A percentile compares a stretch with the other conserved stretches of the same genome.
Conservation (phyloP, 2,329 filamentous ascomycete species). For the Aureobasidium sp. region DNA sequence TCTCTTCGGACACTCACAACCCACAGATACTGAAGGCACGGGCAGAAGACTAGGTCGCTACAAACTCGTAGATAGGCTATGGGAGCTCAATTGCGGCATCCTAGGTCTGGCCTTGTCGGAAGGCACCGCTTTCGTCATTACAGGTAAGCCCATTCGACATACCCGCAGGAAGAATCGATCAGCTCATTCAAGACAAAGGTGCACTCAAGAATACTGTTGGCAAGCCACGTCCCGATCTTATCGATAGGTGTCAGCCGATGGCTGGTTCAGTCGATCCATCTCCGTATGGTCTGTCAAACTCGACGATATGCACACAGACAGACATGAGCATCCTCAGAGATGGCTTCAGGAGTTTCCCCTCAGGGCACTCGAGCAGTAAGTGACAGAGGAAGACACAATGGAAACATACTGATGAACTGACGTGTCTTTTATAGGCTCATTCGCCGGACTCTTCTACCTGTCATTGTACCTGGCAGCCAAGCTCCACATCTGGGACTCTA, state of each 20-base stretch:
- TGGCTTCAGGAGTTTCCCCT: constrained; percentile 51
- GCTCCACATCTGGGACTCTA: constrained; percentile 50
- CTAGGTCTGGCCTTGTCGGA: constrained; percentile 47
- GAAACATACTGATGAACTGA: background rate
- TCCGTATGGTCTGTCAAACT: constrained; percentile 36
- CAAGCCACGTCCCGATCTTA: constrained; percentile 52
- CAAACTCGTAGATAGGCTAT: constrained; percentile 47
- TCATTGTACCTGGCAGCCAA: constrained; percentile 52
- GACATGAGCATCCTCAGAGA: constrained; percentile 46
- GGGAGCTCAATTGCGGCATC: constrained; percentile 54
- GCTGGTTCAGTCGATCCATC: constrained; percentile 27
- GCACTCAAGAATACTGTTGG: constrained; percentile 51
- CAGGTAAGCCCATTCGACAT: constrained; percentile 23
- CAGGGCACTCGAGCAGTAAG: constrained; percentile 47
- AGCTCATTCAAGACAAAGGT: constrained; percentile 18
- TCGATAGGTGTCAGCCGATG: constrained; percentile 42
- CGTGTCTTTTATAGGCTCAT: constrained; percentile 35
- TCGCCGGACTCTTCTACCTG: constrained; percentile 51
- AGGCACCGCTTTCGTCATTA: constrained; percentile 48
- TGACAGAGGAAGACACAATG: background rate
- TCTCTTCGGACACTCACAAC: constrained; percentile 43
- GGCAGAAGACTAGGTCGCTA: constrained; percentile 38
- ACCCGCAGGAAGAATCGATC: background rate
- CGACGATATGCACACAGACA: constrained; percentile 42
- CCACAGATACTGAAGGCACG: constrained; percentile 18